Evolutionary conservation across 768 basidiomycete genomes (phyloP).

Genomic region (Auriscalpium vulgare): DNA sequence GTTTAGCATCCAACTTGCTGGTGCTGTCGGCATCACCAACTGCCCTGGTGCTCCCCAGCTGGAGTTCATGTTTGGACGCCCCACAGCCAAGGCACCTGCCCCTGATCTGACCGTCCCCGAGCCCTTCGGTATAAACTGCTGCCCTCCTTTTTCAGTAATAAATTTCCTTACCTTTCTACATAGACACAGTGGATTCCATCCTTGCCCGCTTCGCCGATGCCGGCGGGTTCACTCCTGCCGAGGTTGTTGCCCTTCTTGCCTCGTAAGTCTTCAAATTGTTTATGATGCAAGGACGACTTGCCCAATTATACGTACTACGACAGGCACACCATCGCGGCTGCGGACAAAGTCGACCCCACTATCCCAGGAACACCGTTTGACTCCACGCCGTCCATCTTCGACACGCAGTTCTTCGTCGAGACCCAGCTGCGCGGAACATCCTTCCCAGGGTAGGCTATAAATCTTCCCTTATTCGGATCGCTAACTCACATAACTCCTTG

Average conservation of each 20-base stretch:
- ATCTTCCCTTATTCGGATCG: neutral
- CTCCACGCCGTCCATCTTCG: too few species aligned
- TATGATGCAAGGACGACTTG: constrained; percentile 7
- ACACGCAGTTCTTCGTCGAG: constrained; percentile 39
- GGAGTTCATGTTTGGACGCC: constrained; percentile 31
- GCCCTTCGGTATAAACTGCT: constrained; percentile 11
- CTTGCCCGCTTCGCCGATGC: constrained; percentile 27
- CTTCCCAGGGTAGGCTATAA: constrained; percentile 26
- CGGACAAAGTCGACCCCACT: too few species aligned
- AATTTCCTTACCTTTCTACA: neutral
- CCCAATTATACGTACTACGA: too few species aligned
- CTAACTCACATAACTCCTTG: constrained; percentile 4
- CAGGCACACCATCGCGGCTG: too few species aligned
- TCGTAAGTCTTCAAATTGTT: constrained; percentile 19
- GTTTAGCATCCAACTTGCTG: constrained; percentile 27
- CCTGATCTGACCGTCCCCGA: constrained; percentile 26
- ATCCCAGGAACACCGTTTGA: too few species aligned
- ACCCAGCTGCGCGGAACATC: constrained; percentile 34
- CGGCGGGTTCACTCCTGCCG: constrained; percentile 23
- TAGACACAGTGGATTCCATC: constrained; percentile 18
- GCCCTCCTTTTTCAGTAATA: neutral
- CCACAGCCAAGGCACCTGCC: constrained; percentile 21
- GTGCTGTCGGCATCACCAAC: constrained; percentile 28
- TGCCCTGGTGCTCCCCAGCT: constrained; percentile 32
- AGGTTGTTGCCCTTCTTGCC: constrained; percentile 28